Evolutionary conservation across 2,329 filamentous ascomycete species (phyloP).

Genomic region (Venturia carpophila): DNA sequence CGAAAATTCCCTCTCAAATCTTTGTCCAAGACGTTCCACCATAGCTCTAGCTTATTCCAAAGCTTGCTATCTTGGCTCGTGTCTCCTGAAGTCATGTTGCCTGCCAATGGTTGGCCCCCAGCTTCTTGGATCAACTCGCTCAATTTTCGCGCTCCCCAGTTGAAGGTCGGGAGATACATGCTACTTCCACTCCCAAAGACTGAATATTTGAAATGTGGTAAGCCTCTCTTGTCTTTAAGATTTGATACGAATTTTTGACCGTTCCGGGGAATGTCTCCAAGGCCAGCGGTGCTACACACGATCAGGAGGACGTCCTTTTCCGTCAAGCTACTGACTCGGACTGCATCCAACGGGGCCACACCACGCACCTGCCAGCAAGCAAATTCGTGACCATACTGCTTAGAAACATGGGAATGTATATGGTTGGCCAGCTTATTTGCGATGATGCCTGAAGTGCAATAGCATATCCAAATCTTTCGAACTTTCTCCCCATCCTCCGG

Average conservation of each 20-base stretch:
- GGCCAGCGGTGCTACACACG: slow-evolving; percentile 22
- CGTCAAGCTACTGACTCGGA: slow-evolving; percentile 14
- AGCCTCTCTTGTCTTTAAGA: not conserved
- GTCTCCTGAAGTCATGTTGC: slow-evolving; percentile 15
- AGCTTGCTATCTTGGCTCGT: slow-evolving; percentile 6
- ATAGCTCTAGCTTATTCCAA: slow-evolving; percentile 14
- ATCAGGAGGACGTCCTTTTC: slow-evolving; percentile 21
- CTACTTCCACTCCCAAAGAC: slow-evolving; percentile 24
- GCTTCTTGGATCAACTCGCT: slow-evolving; percentile 18
- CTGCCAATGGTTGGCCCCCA: slow-evolving; percentile 19
- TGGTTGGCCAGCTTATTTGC: slow-evolving; percentile 16
- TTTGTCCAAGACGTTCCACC: slow-evolving; percentile 5
- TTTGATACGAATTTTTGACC: slow-evolving; percentile 19
- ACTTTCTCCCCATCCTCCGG: not conserved
- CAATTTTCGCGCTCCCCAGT: slow-evolving; percentile 20
- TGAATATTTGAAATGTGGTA: slow-evolving; percentile 18
- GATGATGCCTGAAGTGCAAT: slow-evolving; percentile 16
- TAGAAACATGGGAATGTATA: slow-evolving; percentile 20
- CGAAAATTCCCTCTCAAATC: not conserved
- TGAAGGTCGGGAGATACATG: slow-evolving; percentile 22
- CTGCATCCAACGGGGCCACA: slow-evolving; percentile 12
- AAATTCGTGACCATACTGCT: not conserved
- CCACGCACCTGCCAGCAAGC: slow-evolving; percentile 18
- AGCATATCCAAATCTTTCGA: slow-evolving; percentile 17
- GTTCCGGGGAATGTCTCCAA: slow-evolving; percentile 23